These are phyloP conservation scores for Lactarius sanguifluus DNA, from an alignment of 768 basidiomycete species.

Conservation along the genomic window DNA sequence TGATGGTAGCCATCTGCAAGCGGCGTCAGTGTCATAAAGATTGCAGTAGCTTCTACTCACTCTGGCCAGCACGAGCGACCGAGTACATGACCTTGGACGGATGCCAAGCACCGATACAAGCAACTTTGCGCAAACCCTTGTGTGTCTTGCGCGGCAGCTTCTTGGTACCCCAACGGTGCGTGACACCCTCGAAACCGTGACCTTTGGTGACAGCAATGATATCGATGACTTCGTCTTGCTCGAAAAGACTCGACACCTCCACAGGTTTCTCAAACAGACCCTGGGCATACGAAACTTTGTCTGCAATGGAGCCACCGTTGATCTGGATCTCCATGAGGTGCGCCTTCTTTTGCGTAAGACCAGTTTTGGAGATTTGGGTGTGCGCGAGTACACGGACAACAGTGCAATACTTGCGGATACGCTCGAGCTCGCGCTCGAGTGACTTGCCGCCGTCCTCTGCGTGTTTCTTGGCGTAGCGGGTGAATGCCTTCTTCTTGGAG, in stretches of 20 bases:
- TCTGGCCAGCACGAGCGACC: slow-evolving; percentile 99
- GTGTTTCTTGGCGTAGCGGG: slow-evolving; percentile 99
- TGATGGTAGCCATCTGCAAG: slow-evolving; percentile 86
- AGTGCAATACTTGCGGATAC: slow-evolving; percentile 99
- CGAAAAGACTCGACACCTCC: slow-evolving; percentile 82
- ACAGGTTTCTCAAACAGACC: slow-evolving; percentile 96
- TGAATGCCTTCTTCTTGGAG: slow-evolving; percentile 99
- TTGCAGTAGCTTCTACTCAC: slow-evolving; percentile 47
- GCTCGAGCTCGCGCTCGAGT: slow-evolving; percentile 92
- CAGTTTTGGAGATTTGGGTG: slow-evolving; percentile 98
- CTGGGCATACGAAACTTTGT: slow-evolving; percentile 96
- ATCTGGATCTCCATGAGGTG: slow-evolving; percentile 99
- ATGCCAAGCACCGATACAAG: slow-evolving; percentile 98
- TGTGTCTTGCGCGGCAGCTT: slow-evolving; percentile 98
- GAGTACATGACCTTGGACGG: slow-evolving; percentile 99
- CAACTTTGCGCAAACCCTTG: slow-evolving; percentile 99
- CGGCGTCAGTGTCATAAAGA: slow-evolving; percentile 15
- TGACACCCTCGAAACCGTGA: slow-evolving; percentile 99
- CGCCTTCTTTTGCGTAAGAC: slow-evolving; percentile 98
- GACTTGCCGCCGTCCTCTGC: slow-evolving; percentile 93
- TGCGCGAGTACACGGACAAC: slow-evolving; percentile 99
- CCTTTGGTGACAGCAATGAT: slow-evolving; percentile 98
- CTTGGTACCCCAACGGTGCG: slow-evolving; percentile 99
- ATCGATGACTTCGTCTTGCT: slow-evolving; percentile 96
- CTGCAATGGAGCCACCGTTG: slow-evolving; percentile 92